Conservation (phyloP, 805 yeast species). For the Saturnispora ahearnii region DNA sequence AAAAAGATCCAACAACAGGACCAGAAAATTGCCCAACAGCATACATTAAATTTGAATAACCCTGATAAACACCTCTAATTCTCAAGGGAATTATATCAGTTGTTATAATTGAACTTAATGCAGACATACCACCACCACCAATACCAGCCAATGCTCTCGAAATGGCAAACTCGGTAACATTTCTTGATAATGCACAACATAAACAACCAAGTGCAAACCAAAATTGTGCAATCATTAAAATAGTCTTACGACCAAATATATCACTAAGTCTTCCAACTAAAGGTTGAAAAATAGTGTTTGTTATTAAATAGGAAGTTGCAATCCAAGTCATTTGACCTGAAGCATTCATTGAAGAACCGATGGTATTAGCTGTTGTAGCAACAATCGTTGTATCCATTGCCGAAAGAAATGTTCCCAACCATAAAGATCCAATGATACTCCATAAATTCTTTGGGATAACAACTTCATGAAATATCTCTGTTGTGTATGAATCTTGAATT, state of each 20-base stretch:
- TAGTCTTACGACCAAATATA: constrained; percentile 45
- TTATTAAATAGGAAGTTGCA: constrained; percentile 59
- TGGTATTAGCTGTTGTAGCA: constrained; percentile 47
- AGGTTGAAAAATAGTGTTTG: constrained; percentile 69
- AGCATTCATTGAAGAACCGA: constrained; percentile 50
- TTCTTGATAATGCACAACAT: constrained; percentile 32
- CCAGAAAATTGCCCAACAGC: constrained; percentile 35
- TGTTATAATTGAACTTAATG: constrained; percentile 42
- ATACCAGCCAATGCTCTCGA: constrained; percentile 50
- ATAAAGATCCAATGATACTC: constrained; percentile 27
- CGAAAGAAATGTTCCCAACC: constrained; percentile 41
- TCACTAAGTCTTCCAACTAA: constrained; percentile 64
- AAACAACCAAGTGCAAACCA: constrained; percentile 39
- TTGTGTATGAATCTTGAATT: constrained; percentile 7
- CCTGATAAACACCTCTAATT: constrained; percentile 46
- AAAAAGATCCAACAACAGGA: constrained; percentile 36
- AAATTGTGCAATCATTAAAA: constrained; percentile 35
- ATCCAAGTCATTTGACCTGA: constrained; percentile 54
- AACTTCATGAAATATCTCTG: constrained; percentile 15
- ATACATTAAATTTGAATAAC: constrained; percentile 34
- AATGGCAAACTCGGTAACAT: constrained; percentile 37
- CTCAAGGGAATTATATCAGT: constrained; percentile 48
- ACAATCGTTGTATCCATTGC: constrained; percentile 55
- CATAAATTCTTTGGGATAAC: constrained; percentile 17
- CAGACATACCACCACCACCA: constrained; percentile 49